A percentile compares a stretch with the other conserved stretches of the same genome.
Evolutionary conservation across 768 basidiomycete genomes (phyloP).

Genomic region (Leccinum olivaceopallidum): DNA sequence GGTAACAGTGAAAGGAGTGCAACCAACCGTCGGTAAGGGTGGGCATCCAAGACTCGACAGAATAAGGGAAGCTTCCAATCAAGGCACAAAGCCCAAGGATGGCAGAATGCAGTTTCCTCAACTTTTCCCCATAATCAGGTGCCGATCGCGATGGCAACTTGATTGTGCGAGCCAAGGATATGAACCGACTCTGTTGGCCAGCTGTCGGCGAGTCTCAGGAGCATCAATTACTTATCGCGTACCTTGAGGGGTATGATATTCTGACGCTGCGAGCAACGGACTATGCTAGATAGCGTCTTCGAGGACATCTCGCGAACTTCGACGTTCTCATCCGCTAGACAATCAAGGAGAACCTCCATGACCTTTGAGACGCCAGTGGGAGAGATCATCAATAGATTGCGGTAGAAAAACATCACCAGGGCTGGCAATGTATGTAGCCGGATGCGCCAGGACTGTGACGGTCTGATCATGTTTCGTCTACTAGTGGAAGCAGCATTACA

Average conservation of each 20-base stretch:
- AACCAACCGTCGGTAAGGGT: conserved; percentile 69
- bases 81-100: conserved; percentile 94
- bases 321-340: conserved; percentile 86
- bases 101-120: conserved; percentile 81
- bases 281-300: conserved; percentile 79
- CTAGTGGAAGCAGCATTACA: conserved; percentile 21
- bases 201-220: conserved; percentile 4
- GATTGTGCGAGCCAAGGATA: conserved; percentile 57
- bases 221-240: conserved; percentile 10
- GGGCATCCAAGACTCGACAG: conserved; percentile 92
- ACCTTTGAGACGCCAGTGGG: conserved; percentile 64
- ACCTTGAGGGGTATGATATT: conserved; percentile 86
- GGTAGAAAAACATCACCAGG: conserved; percentile 87
- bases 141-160: conserved; percentile 70
- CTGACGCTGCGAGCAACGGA: conserved; percentile 88
- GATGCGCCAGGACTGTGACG: conserved; percentile 81
- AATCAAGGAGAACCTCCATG: conserved; percentile 82
- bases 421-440: conserved; percentile 86
- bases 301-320: conserved; percentile 93
- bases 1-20: not conserved
- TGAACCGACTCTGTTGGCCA: conserved; percentile 70
- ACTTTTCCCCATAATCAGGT: conserved; percentile 66
- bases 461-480: conserved; percentile 13
- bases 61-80: conserved; percentile 94
- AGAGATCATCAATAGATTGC: conserved; percentile 79